Base-by-base conservation (phyloP, 2,329 filamentous ascomycete genomes). In the Meredithiella fracta region DNA sequence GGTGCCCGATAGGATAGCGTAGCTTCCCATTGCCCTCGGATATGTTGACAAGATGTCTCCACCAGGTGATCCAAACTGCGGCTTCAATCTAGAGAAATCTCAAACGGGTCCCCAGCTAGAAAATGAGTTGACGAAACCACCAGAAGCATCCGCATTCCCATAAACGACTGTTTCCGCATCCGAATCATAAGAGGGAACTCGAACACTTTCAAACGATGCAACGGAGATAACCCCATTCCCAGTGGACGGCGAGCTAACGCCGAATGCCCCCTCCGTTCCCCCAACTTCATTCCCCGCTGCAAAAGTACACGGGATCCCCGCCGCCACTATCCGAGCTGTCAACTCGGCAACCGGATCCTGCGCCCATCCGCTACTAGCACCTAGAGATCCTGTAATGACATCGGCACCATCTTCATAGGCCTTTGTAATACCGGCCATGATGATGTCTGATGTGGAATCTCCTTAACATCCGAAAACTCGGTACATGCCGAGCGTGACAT, bases 251-350 rank as follows among this genome's bases (percentile, higher is more conserved):
- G 34, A 25, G 53, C 66, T 65, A 1, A 67, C 62, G 55, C 69
- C 73, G 62, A 78, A 76, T 0, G 75, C 68, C 0, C 75, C 75
- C 8, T 65, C 63, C 14, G 65, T 65, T 22, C 75, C 75, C 14
- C 49, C 49, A 34, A 22, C 40, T 44, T 71, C 68, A 56, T 79
- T 79, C 11, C 76, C 75, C 3, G 71, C 73, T 1, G 74, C 71
- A 23, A 76, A 69, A 5, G 71, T 71, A 15, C 76, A 69, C 5
- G 75, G 69, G 1, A 77, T 66, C 7, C 75, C 75, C n/a, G 40
- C 40, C 8, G 40, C 40, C 8, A 44, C 40, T n/a, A 44, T 44
- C 23, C 69, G 65, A 4, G 67, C 62, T 4, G 51, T 52, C 9
- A 57, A 29, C 23, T 50, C 17, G 4, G 37, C 2, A 5, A 52